Conservation (phyloP, 2,329 filamentous ascomycete genomes). For the Aspergillus fumigatus region DNA sequence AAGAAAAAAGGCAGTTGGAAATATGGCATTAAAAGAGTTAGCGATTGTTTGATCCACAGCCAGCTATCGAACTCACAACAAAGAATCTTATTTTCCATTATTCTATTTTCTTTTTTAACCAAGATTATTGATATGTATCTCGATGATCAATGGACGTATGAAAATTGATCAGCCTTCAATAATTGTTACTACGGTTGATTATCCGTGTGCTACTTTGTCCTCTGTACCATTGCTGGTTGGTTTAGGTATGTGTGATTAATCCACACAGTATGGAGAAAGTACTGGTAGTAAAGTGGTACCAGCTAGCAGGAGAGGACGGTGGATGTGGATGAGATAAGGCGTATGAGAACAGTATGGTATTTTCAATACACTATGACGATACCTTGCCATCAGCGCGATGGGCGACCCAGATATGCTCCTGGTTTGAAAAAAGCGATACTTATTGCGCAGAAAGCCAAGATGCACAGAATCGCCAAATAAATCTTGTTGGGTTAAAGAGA, state of each 20-base stretch:
- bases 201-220: neutral
- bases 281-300: neutral
- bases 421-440: neutral
- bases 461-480: neutral
- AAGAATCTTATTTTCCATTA: neutral
- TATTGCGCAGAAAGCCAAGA: neutral
- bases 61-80: neutral
- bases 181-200: neutral
- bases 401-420: neutral
- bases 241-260: neutral
- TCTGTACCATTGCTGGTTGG: neutral
- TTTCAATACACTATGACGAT: neutral
- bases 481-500: neutral
- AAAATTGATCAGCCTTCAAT: neutral
- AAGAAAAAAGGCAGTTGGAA: neutral
- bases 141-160: neutral
- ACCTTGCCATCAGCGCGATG: conserved; percentile 4
- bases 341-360: conserved; percentile 8
- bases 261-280: neutral
- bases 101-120: neutral
- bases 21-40: neutral
- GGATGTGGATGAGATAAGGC: neutral
- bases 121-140: neutral
- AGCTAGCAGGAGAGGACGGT: neutral
- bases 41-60: neutral